phyloP scores from a whole-genome alignment of 495 filamentous ascomycete species.

The Pseudoneurospora amorphoporcata region DNA sequence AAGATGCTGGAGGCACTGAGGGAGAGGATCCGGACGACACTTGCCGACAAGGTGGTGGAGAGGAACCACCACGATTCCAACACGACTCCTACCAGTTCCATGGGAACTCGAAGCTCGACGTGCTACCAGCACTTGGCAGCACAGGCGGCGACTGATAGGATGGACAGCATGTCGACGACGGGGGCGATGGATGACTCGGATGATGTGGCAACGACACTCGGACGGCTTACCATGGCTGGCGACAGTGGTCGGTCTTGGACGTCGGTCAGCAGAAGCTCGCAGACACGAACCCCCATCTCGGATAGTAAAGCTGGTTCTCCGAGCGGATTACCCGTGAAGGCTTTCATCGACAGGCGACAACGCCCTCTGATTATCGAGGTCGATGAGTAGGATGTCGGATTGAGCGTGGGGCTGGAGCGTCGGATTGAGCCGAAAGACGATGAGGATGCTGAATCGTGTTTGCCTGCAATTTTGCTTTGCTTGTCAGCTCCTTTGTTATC shows the following conservation, averaged over 20 bases:
- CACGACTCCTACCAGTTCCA: slow-evolving; percentile 2
- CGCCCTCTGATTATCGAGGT: neutral
- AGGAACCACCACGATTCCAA: slow-evolving; percentile 9
- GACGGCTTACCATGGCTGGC: neutral
- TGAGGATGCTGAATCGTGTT: neutral
- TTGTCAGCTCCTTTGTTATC: neutral
- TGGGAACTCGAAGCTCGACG: neutral
- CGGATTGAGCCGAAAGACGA: neutral
- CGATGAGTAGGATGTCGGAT: neutral
- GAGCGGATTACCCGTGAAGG: neutral
- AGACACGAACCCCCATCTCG: neutral
- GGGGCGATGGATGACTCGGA: neutral
- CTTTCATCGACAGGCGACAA: neutral
- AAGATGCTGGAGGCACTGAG: slow-evolving; percentile 5
- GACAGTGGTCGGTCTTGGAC: neutral
- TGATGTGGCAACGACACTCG: neutral
- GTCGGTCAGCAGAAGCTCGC: neutral
- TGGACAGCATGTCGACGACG: neutral
- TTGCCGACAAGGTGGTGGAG: neutral
- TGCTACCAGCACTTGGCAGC: neutral
- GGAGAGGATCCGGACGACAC: slow-evolving; percentile 3
- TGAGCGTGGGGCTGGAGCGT: neutral
- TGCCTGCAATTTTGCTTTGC: neutral
- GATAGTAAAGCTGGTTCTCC: neutral
- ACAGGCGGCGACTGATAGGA: neutral